Base-by-base conservation (phyloP, 176 grass and related monocot species). In the Lolium multiflorum region DNA sequence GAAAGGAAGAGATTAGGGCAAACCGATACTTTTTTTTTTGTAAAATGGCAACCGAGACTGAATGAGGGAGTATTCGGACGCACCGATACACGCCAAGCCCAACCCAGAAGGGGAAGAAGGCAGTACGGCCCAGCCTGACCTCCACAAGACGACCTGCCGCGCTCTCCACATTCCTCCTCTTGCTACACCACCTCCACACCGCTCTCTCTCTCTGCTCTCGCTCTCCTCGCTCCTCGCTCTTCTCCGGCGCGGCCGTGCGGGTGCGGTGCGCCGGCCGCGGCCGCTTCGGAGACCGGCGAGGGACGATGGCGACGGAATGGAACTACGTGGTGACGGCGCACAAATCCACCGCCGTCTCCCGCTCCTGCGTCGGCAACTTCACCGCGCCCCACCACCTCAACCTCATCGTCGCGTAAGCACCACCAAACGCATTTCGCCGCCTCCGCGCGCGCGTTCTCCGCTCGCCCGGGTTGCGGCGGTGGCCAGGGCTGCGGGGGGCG, bases 261-360 rank as follows among this genome's bases (percentile, higher is more conserved):
- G 31, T 11, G 63, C 25, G 28, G 15, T 15, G 64, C 71, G 71
- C 10, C 47, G 18, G 38, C 13, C 74, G 76, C 61, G 52, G 64
- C 61, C 57, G 18, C 50, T n/a, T 41, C 66, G 15, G 51, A 55
- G 79, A 59, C 49, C 12, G 5, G 77, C 3, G 11, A 9, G 87
- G 77, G 54, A 50, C 60, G 70, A 98, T 93, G 95, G 93, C 89
- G 79, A 95, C 91, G 82, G 85, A 86, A 56, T 98, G 93, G 95
- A 98, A 95, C 89, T 98, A 93, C 79, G 91, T 95, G 26, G 95
- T 97, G 70, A 97, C 92, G 85, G 95, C 92, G 75, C 91, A 97
- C 79, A 97, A 93, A 87, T 91, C 92, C 26, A 98, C 89, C 43
- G 91, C 77, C 85, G 87, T 98, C 85, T 91, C 89, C 59, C 95